Base-by-base conservation (phyloP, 1,284 basidiomycete species). In the Apiotrichum veenhuisii region DNA sequence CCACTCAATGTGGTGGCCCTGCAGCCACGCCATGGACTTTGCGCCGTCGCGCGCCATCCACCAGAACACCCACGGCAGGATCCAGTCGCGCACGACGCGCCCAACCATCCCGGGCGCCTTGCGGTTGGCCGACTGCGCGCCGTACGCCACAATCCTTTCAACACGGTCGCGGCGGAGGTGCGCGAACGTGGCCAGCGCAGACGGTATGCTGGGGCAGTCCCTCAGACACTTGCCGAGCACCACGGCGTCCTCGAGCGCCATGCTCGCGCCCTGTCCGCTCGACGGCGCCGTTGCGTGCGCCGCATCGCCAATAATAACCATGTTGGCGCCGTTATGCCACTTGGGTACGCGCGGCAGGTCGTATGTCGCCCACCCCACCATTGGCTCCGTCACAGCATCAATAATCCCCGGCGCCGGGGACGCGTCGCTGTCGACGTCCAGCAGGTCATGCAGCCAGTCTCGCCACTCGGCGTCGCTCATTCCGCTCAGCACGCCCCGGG, bases 291-390 rank as follows among this genome's bases (percentile, higher is more conserved):
- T 64, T 37, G 51, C 55, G 38, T 66, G 64, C 7, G 62, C 34
- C 41, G 64, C 62, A 41, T 66, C 64, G 11, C 64, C 64, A 26
- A 66, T 27, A 12, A 66, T 41, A 14, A 59, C 64, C 11, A 64
- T 56, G 11, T 38, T 38, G 37, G 51, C n/a, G 9, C 22, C 14
- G 17, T 62, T 55, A 15, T 51, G 14, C 62, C 62, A 65, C 2
- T 18, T 9, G 2, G 51, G 26, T 10, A 50, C 23, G 0, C 47
- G 33, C 9, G 23, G 26, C 12, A 58, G 58, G 26, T 57, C 23
- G 5, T 59, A 55, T 4, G 56, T 56, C 11, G 56, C 57, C 63
- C 64, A 61, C 33, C 52, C 42, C 22, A 63, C 23, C n/a, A n/a
- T n/a, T n/a, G n/a, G n/a, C n/a, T n/a, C n/a, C n/a, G n/a, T n/a